These are phyloP conservation scores for Malassezia slooffiae DNA, from an alignment of 1,284 basidiomycete species.

Conservation along the genomic window DNA sequence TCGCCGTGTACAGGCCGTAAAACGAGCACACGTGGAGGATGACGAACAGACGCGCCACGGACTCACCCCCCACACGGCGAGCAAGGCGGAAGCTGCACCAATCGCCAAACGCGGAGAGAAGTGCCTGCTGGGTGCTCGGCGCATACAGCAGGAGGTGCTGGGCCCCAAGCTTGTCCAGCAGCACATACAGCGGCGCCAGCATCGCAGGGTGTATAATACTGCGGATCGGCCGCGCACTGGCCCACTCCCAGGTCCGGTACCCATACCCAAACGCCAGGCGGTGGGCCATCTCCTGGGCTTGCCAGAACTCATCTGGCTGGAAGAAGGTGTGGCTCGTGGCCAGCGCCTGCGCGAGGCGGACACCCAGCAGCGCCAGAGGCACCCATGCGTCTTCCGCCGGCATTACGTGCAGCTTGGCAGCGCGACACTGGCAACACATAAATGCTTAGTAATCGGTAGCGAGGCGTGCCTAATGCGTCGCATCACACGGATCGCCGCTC, in stretches of 20 bases:
- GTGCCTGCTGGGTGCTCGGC: slow-evolving; percentile 69
- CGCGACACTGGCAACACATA: no score
- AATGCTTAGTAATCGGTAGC: no score
- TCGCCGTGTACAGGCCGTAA: slow-evolving; percentile 72
- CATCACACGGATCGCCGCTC: no score
- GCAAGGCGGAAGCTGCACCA: slow-evolving; percentile 61
- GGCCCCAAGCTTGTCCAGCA: slow-evolving; percentile 57
- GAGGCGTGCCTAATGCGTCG: no score
- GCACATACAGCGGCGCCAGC: slow-evolving; percentile 67
- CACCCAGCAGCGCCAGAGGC: no score
- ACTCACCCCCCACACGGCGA: slow-evolving; percentile 54
- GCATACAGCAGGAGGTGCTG: slow-evolving; percentile 51
- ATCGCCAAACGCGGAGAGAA: slow-evolving; percentile 71
- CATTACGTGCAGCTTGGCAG: no score
- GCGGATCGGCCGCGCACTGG: slow-evolving; percentile 36
- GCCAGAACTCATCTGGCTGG: slow-evolving; percentile 95
- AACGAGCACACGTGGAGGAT: slow-evolving; percentile 72
- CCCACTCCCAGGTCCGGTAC: slow-evolving; percentile 92
- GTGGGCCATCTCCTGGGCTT: slow-evolving; percentile 86
- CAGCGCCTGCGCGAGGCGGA: not conserved
- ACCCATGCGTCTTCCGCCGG: no score
- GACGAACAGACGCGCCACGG: slow-evolving; percentile 52
- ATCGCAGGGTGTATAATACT: slow-evolving; percentile 49
- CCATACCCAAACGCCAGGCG: slow-evolving; percentile 79
- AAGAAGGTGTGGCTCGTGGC: slow-evolving; percentile 60